Conservation (phyloP, 1,139 yeast species). For the Eremothecium gossypii region DNA sequence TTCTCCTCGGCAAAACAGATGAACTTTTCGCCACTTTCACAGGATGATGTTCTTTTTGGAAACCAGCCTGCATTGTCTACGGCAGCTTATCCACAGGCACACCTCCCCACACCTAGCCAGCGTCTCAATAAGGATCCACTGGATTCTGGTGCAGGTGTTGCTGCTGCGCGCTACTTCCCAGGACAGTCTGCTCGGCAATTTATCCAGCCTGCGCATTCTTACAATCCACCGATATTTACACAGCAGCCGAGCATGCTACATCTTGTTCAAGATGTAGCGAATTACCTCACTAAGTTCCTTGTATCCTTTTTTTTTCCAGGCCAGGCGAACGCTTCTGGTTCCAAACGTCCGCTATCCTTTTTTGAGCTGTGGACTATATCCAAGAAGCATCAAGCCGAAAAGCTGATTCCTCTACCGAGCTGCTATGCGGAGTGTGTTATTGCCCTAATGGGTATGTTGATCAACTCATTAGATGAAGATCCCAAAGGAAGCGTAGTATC, state of each 20-base stretch:
- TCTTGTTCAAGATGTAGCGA: constrained; percentile 11
- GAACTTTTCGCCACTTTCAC: constrained; percentile 1
- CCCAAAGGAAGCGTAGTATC: constrained; percentile 44
- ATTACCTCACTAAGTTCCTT: constrained; percentile 9
- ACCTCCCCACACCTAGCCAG: constrained; percentile 13
- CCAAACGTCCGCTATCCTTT: constrained; percentile 11
- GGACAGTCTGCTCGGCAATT: not conserved
- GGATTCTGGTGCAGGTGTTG: constrained; percentile 7
- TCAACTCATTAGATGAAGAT: constrained; percentile 59
- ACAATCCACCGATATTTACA: constrained; percentile 23
- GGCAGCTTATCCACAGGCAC: not conserved
- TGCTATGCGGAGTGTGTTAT: constrained; percentile 60
- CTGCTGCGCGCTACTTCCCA: constrained; percentile 4
- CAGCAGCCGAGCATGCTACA: constrained; percentile 19
- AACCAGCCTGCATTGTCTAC: constrained; percentile 15
- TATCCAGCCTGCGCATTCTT: constrained; percentile 9
- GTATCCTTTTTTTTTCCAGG: constrained; percentile 22
- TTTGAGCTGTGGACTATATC: constrained; percentile 26
- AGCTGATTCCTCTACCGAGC: constrained; percentile 49
- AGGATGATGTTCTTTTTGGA: constrained; percentile 20
- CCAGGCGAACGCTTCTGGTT: constrained; percentile 2
- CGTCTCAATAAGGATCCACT: constrained; percentile 19
- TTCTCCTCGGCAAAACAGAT: constrained; percentile 7
- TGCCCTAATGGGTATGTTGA: constrained; percentile 39
- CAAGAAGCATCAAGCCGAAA: constrained; percentile 38